Conservation (phyloP, 2,329 filamentous ascomycete genomes). For the Coniochaeta sp. region DNA sequence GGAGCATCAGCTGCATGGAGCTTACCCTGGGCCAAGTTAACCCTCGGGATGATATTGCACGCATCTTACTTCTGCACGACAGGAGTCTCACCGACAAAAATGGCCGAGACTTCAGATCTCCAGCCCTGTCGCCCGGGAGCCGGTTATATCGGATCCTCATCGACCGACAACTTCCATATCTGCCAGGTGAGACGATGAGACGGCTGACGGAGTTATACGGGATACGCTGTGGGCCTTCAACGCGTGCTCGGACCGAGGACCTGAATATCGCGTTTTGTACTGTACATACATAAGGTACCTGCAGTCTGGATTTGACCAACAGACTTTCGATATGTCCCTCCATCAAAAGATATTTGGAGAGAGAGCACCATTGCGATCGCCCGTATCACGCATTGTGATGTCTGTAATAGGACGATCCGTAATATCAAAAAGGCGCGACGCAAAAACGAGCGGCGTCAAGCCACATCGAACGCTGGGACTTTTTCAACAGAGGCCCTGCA, state of each 20-base stretch:
- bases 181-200: not conserved
- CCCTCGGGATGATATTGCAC: not conserved
- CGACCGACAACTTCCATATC: not conserved
- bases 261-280: too few relatives aligned
- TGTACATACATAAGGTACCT: too few relatives aligned
- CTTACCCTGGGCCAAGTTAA: not conserved
- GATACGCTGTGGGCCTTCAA: not conserved
- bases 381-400: not conserved
- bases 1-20: not conserved
- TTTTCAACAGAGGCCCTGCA: not conserved
- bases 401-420: too few relatives aligned
- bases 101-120: not conserved
- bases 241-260: too few relatives aligned
- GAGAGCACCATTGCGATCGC: not conserved
- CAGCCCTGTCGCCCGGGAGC: not conserved
- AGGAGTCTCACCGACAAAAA: not conserved
- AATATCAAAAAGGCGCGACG: not conserved
- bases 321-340: not conserved
- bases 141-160: not conserved
- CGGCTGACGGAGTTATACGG: not conserved
- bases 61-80: not conserved
- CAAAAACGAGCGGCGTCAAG: not conserved
- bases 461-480: not conserved
- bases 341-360: not conserved
- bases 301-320: not conserved